phyloP scores from a whole-genome alignment of 129 eudicot genomes.

The Centrapalus pauciflorus region DNA sequence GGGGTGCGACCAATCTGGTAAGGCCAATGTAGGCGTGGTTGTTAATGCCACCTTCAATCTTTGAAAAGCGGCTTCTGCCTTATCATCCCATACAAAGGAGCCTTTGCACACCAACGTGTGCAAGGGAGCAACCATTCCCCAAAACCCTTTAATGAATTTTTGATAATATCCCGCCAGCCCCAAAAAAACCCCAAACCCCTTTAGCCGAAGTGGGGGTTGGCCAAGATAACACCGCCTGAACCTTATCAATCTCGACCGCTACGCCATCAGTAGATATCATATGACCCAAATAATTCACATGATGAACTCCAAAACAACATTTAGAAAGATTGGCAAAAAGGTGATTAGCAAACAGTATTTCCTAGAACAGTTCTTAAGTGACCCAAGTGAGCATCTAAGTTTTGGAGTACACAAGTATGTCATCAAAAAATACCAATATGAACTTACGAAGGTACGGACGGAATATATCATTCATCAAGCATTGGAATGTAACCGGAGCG shows the following conservation, averaged over 20 bases:
- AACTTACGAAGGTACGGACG: no score
- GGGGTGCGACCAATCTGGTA: no score
- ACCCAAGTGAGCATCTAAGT: background rate
- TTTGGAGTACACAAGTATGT: background rate
- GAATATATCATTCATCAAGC: no score
- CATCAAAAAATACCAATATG: background rate
- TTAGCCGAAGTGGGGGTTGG: no score
- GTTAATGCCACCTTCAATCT: background rate
- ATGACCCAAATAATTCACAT: background rate
- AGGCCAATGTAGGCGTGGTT: no score
- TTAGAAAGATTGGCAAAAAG: background rate
- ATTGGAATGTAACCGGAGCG: background rate
- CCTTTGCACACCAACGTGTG: background rate
- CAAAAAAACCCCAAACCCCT: no score
- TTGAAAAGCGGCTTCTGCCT: background rate
- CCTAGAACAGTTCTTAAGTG: background rate
- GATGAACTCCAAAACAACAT: background rate
- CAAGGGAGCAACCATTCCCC: background rate
- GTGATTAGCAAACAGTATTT: background rate
- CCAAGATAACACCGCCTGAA: background rate
- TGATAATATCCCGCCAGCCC: no score
- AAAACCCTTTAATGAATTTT: background rate
- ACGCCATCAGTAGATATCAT: background rate
- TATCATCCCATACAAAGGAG: background rate
- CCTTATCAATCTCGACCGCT: background rate